Evolutionary conservation across 129 eudicot species (phyloP).

Genomic region (Cynara cardunculus): DNA sequence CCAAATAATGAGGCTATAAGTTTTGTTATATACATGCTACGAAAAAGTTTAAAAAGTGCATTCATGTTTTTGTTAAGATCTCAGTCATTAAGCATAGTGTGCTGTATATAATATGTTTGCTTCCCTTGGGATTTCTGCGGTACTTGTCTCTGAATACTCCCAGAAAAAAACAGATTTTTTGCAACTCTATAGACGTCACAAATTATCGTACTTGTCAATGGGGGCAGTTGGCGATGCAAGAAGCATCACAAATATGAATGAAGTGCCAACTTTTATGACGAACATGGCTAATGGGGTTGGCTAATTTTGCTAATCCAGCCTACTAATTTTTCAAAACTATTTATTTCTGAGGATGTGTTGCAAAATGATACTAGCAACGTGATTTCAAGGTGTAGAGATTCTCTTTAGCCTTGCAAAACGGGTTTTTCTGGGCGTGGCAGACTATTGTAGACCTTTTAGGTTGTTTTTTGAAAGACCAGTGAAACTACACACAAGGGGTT

Average conservation of each 20-base stretch:
- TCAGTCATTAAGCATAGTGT: neutral
- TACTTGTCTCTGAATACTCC: neutral
- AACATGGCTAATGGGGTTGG: neutral
- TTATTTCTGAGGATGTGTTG: neutral
- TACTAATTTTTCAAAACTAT: neutral
- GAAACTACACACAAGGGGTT: neutral
- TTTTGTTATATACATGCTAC: neutral
- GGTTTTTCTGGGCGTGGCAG: neutral
- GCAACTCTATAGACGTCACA: neutral
- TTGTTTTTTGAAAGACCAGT: neutral
- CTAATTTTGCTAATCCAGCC: neutral
- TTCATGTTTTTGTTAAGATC: neutral
- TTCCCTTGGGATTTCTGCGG: neutral
- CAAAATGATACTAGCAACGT: neutral
- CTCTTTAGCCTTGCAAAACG: neutral
- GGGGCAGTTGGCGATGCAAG: neutral
- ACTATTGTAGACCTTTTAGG: neutral
- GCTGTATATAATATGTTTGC: neutral
- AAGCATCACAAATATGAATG: neutral
- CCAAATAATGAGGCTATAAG: neutral
- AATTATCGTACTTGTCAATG: neutral
- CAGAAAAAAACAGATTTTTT: neutral
- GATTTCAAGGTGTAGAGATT: neutral
- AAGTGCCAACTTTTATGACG: neutral
- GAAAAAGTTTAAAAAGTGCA: neutral